phyloP scores from a whole-genome alignment of 352 stramenopile species.

The Globisporangium irregulare region DNA sequence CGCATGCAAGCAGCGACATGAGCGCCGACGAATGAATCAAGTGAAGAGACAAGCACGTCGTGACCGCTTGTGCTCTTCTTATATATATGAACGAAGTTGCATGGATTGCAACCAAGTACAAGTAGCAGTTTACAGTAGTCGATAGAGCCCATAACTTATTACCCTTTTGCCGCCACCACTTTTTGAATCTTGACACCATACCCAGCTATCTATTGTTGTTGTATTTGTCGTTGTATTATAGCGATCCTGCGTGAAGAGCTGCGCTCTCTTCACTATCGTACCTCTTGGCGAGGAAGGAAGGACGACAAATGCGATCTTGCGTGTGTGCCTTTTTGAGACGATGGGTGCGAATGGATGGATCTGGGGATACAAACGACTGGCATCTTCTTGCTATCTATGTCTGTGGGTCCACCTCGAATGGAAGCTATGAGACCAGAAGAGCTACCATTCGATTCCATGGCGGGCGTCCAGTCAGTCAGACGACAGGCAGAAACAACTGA shows the following conservation, averaged over 20 bases:
- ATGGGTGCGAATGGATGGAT: not conserved
- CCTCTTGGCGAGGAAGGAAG: not conserved
- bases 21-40: conserved; percentile 3
- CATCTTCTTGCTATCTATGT: not conserved
- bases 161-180: conserved; percentile 1
- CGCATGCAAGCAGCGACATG: not conserved
- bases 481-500: not conserved
- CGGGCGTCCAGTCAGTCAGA: not conserved
- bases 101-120: not conserved
- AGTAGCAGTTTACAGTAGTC: not conserved
- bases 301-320: not conserved
- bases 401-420: not conserved
- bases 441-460: not conserved
- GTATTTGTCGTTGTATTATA: not conserved
- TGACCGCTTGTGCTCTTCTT: not conserved
- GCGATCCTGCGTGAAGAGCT: not conserved
- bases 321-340: not conserved
- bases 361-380: not conserved
- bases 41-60: not conserved
- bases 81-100: not conserved
- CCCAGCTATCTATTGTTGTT: not conserved
- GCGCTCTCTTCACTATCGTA: not conserved
- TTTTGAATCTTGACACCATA: not conserved
- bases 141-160: conserved; percentile 2
- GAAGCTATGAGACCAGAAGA: not conserved